Evolutionary conservation across 1,139 yeast genomes (phyloP).

Genomic region (Yamadazyma songkhlaensis): DNA sequence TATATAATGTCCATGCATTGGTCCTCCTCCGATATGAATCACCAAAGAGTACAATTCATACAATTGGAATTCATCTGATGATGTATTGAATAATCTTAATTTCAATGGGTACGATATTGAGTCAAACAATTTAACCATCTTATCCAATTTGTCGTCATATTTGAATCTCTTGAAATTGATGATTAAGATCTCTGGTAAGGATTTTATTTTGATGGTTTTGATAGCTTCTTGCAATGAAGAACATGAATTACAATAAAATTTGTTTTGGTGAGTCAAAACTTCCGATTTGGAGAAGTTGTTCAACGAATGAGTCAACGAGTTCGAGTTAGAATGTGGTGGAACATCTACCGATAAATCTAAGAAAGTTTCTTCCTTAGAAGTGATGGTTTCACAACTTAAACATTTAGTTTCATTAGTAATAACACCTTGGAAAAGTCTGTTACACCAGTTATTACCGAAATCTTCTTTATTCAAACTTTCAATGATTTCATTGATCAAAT

Average conservation of each 20-base stretch:
- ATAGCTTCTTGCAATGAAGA: conserved; percentile 93
- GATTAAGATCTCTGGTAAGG: conserved; percentile 74
- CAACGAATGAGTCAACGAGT: conserved; percentile 66
- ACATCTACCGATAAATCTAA: conserved; percentile 85
- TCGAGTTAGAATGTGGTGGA: conserved; percentile 65
- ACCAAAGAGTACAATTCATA: conserved; percentile 86
- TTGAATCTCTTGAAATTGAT: conserved; percentile 89
- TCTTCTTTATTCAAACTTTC: conserved; percentile 56
- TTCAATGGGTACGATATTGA: conserved; percentile 78
- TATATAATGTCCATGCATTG: conserved; percentile 96
- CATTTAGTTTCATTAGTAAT: conserved; percentile 88
- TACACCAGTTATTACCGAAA: conserved; percentile 51
- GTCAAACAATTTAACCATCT: conserved; percentile 84
- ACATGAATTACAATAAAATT: conserved; percentile 90
- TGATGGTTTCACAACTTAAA: conserved; percentile 82
- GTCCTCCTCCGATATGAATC: conserved; percentile 96
- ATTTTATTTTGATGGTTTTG: conserved; percentile 79
- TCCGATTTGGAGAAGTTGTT: conserved; percentile 83
- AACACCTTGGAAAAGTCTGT: conserved; percentile 77
- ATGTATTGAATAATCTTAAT: conserved; percentile 72
- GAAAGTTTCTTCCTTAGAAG: conserved; percentile 82
- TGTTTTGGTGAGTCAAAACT: conserved; percentile 80
- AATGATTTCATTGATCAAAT: conserved; percentile 74
- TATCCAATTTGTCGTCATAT: conserved; percentile 78
- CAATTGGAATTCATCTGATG: conserved; percentile 36